These are phyloP conservation scores for Aspergillus steynii DNA, from an alignment of 495 filamentous ascomycete genomes.

Conservation along the genomic window DNA sequence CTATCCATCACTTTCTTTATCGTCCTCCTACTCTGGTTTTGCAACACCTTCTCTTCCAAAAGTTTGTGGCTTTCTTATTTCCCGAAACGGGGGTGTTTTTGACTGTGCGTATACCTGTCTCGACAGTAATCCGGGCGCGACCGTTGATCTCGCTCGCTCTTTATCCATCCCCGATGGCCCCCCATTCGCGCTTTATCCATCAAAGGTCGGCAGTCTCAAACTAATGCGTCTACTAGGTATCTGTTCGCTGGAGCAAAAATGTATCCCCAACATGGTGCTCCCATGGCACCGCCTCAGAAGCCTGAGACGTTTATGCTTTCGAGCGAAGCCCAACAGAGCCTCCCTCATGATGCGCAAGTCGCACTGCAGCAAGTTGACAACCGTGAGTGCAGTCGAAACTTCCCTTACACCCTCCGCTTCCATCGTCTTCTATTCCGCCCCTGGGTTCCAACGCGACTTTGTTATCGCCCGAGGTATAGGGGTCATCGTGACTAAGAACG, in stretches of 20 bases:
- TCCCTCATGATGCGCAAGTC: conserved; percentile 95
- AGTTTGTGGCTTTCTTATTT: conserved; percentile 8
- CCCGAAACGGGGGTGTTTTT: conserved; percentile 11
- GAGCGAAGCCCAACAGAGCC: conserved; percentile 89
- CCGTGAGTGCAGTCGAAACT: conserved; percentile 59
- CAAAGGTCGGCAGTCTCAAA: not conserved
- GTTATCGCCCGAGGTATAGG: not conserved
- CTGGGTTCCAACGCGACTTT: not conserved
- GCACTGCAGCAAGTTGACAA: conserved; percentile 98
- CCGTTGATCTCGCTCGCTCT: conserved; percentile 4
- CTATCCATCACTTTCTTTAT: conserved; percentile 16
- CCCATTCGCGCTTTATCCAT: not conserved
- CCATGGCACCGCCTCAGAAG: conserved; percentile 76
- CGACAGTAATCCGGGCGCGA: not conserved
- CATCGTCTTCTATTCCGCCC: not conserved
- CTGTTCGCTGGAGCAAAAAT: conserved; percentile 28
- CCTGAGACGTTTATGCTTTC: conserved; percentile 99
- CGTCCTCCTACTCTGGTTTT: conserved; percentile 12
- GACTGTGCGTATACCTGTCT: conserved; percentile 19
- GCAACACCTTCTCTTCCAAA: conserved; percentile 6
- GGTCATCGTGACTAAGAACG: conserved; percentile 4
- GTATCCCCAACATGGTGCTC: conserved; percentile 54
- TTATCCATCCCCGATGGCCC: not conserved
- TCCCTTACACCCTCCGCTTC: not conserved
- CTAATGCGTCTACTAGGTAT: too few relatives aligned